Base-by-base conservation (phyloP, 768 basidiomycete genomes). In the Xerocomellus dryophilus region DNA sequence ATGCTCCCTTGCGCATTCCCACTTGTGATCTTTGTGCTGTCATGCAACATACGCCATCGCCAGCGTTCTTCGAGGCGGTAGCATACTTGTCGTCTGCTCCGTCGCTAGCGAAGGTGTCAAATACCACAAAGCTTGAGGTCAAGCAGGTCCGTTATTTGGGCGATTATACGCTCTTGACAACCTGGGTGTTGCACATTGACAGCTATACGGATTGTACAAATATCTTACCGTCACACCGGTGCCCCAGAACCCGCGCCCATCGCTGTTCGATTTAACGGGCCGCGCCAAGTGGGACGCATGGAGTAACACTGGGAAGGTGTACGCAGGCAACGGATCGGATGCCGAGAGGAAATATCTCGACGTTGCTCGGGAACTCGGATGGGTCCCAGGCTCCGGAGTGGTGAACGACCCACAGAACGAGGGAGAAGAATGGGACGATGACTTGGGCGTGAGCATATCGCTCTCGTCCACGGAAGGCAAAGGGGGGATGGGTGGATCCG, bases 231-330 rank as follows among this genome's bases (percentile, higher is more conserved):
- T 83, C 20, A 78, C 85, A 1, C 60, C 66, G 5, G 67, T 70
- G 5, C 91, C 90, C 12, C 75, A 71, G 36, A 76, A 74, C 29
- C 65, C 82, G 14, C 81, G 86, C 3, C 91, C 91, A 4, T 85
- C 83, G 20, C 73, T 93, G 39, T 88, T 93, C 66, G 90, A 93
- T 61, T 77, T 88, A 70, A 78, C 85, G 2, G 89, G 86, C 15
- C 76, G 88, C 18, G 89, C 90, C 3, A 93, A 93, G 66, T 93
- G 90, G 90, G 89, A 93, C 66, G 88, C 90, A 3, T 93, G 91
- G 91, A 76, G 64, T 44, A 62, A 72, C 12, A 68, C 76, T 11
- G 80, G 78, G 7, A 78, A 80, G 60, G 73, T 67, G 15, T 86
- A 84, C 57, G 66, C 66, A 15, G 68, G 64, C n/a, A 58, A 62